Evolutionary conservation across 768 basidiomycete species (phyloP), one percentile per base, ranked within the genome.

Genomic region (Crucibulum laeve): DNA sequence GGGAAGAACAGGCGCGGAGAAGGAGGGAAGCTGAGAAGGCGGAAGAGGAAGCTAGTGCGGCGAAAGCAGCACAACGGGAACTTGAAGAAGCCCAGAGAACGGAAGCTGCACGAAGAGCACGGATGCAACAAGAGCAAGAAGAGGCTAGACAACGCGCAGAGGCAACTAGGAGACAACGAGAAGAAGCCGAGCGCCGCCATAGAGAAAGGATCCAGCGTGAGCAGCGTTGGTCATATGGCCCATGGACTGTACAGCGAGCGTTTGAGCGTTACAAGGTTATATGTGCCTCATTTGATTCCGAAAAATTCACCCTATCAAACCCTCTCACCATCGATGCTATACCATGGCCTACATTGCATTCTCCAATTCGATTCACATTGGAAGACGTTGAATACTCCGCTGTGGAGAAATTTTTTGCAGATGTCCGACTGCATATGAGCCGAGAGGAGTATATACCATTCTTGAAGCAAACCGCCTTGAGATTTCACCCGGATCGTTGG

Each of bases 401-500:
- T 0, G 87, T 90, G 38, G 84, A 87, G 54, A 65, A 65, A 17
- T 91, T 91, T 60, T 91, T 90, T 53, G 60, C 60, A 13, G 67
- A 68, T 4, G 71, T 82, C 21, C 70, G 67, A 51, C 47, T 50
- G 14, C 69, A 74, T 34, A 73, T 87, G 71, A 71, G 77, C 18
- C 42, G 60, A 14, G 77, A 82, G 56, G 83, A 85, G 38, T 89
- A 77, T 62, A 79, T 74, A 54, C 59, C 57, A 1, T 73, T 90
- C 43, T 71, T 91, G 3, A 77, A 86, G 63, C 80, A 79, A 54
- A 84, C 82, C 52, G 77, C 88, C 53, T 72, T 78, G 30, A 65
- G 87, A 40, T 91, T 89, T 58, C 90, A 90, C 52, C 85, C 87
- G 1, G 88, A 91, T 59, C 67, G 84, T 47, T 92, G 87, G 89